Conservation (phyloP, 1,284 basidiomycete species). For the Moesziomyces sp. region DNA sequence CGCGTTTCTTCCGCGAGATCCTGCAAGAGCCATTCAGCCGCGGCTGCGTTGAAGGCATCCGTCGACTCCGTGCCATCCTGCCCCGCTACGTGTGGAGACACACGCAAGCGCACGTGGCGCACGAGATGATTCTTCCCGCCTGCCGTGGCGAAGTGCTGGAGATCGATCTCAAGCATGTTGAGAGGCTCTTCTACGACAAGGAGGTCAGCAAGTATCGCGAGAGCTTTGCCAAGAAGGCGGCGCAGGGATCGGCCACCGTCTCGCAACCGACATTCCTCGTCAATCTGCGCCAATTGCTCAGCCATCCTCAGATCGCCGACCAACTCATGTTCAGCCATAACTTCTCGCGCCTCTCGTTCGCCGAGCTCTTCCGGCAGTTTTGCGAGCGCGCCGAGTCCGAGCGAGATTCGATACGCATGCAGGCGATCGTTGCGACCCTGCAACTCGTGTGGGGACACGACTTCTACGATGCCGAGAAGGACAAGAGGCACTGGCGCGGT, state of each 20-base stretch:
- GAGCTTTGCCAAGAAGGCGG: slow-evolving; percentile 23
- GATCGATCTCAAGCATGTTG: slow-evolving; percentile 44
- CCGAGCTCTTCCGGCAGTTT: slow-evolving; percentile 41
- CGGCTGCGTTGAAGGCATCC: slow-evolving; percentile 47
- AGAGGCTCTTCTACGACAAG: slow-evolving; percentile 53
- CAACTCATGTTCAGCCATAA: slow-evolving; percentile 39
- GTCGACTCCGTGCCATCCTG: slow-evolving; percentile 35
- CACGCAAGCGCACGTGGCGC: slow-evolving; percentile 47
- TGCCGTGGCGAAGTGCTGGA: slow-evolving; percentile 40
- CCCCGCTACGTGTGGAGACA: slow-evolving; percentile 54
- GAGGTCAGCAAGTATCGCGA: slow-evolving; percentile 39
- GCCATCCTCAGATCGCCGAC: slow-evolving; percentile 53
- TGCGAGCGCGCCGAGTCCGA: slow-evolving; percentile 31
- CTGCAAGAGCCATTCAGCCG: slow-evolving; percentile 39
- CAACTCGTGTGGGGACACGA: slow-evolving; percentile 51
- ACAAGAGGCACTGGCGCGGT: slow-evolving; percentile 37
- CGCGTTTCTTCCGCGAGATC: slow-evolving; percentile 44
- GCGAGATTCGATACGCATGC: slow-evolving; percentile 34
- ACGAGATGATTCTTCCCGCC: slow-evolving; percentile 44
- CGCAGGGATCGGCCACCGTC: slow-evolving; percentile 14
- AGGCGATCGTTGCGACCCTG: slow-evolving; percentile 22
- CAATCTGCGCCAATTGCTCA: slow-evolving; percentile 47
- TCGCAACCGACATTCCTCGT: slow-evolving; percentile 37
- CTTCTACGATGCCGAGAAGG: slow-evolving; percentile 30
- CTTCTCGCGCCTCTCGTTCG: slow-evolving; percentile 42